Evolutionary conservation across 2,329 filamentous ascomycete species (phyloP).

Genomic region (Paecilomyces dactylethromorphus): DNA sequence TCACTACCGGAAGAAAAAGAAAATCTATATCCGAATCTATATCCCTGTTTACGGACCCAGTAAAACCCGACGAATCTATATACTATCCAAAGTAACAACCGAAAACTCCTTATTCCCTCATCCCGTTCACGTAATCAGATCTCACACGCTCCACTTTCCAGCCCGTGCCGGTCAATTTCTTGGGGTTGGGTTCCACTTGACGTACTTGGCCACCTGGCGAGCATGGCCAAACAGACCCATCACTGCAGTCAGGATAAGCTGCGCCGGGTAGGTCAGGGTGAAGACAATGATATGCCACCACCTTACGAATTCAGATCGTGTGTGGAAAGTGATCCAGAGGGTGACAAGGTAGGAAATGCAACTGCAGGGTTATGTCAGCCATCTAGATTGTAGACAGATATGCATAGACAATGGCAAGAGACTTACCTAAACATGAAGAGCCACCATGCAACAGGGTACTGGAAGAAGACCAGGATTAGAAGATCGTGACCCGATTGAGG

Average conservation of each 20-base stretch:
- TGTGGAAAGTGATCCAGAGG: constrained; percentile 40
- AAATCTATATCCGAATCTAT: neutral
- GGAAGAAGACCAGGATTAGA: constrained; percentile 40
- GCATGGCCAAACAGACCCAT: constrained; percentile 44
- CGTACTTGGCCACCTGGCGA: constrained; percentile 40
- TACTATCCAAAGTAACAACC: neutral
- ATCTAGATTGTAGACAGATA: neutral
- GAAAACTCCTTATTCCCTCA: neutral
- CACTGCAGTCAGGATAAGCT: constrained; percentile 38
- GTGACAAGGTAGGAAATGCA: constrained; percentile 38
- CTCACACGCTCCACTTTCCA: constrained; percentile 1
- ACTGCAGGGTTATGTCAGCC: constrained; percentile 13
- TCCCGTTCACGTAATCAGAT: neutral
- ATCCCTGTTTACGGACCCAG: neutral
- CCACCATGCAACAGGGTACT: constrained; percentile 44
- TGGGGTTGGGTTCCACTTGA: constrained; percentile 43
- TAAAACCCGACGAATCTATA: neutral
- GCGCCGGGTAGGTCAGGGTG: constrained; percentile 36
- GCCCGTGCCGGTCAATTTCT: constrained; percentile 1
- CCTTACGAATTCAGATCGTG: constrained; percentile 41
- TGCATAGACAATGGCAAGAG: neutral
- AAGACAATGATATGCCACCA: constrained; percentile 39
- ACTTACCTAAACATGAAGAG: constrained; percentile 39
- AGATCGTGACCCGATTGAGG: constrained; percentile 31
- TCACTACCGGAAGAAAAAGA: neutral